These are phyloP conservation scores for Sphagnum tenellum DNA, from an alignment of 225 moss, liverwort and hornwort genomes.

Conservation along the genomic window DNA sequence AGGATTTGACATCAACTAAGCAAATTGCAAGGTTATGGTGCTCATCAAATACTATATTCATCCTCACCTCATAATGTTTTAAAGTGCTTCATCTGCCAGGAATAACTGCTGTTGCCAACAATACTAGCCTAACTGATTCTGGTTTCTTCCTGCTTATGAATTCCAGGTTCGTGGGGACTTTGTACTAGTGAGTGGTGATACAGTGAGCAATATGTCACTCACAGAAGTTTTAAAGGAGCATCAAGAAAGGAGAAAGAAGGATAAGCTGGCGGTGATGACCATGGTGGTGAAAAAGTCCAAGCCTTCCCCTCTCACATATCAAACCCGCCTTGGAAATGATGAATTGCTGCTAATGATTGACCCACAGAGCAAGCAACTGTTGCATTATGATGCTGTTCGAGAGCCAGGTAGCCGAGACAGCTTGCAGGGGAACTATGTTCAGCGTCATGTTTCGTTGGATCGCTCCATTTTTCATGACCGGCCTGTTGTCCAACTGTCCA, in stretches of 20 bases:
- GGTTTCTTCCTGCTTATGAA: too few species aligned
- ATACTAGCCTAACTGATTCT: too few species aligned
- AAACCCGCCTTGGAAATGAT: conserved; percentile 85
- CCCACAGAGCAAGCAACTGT: conserved; percentile 73
- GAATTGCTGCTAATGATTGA: conserved; percentile 72
- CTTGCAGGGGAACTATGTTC: conserved; percentile 42
- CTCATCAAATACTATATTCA: too few species aligned
- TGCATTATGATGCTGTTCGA: conserved; percentile 71
- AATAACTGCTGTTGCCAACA: too few species aligned
- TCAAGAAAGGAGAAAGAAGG: conserved; percentile 87
- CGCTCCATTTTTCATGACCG: conserved; percentile 61
- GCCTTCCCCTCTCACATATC: conserved; percentile 55
- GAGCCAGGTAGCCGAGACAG: conserved; percentile 54
- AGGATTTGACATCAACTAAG: too few species aligned
- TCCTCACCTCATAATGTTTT: too few species aligned
- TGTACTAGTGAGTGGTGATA: conserved; percentile 88
- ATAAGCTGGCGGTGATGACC: conserved; percentile 95
- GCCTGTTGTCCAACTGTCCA: conserved; percentile 63
- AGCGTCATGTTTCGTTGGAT: conserved; percentile 71
- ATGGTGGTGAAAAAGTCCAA: conserved; percentile 82
- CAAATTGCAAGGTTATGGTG: too few species aligned
- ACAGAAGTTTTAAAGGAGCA: conserved; percentile 88
- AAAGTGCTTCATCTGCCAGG: too few species aligned
- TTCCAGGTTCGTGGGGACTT: conserved; percentile 91
- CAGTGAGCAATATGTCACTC: conserved; percentile 92